phyloP scores from a whole-genome alignment of 768 basidiomycete species.

The Tubosaeta sp. region DNA sequence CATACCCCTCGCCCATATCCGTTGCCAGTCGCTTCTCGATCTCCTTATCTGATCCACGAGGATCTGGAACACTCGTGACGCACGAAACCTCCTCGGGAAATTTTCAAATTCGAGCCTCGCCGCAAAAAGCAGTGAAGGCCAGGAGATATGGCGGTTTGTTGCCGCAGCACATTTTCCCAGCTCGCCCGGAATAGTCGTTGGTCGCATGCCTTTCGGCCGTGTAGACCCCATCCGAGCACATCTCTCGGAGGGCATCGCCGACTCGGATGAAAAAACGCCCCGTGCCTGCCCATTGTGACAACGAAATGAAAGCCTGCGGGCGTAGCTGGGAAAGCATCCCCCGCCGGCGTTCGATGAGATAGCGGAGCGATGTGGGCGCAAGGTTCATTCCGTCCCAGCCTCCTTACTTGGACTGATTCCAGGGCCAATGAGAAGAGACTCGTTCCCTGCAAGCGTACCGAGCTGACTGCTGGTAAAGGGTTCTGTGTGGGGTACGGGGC shows the following conservation, averaged over 20 bases:
- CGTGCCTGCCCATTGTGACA: constrained; percentile 16
- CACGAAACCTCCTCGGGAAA: constrained; percentile 32
- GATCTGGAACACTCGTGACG: constrained; percentile 25
- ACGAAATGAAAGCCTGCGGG: constrained; percentile 14
- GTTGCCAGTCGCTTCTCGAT: constrained; percentile 21
- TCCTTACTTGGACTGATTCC: constrained; percentile 55
- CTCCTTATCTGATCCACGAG: constrained; percentile 35
- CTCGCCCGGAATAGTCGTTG: constrained; percentile 39
- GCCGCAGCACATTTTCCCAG: constrained; percentile 38
- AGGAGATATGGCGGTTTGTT: constrained; percentile 52
- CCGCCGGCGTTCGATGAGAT: constrained; percentile 46
- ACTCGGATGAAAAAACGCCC: constrained; percentile 8
- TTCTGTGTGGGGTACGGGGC: constrained; percentile 37
- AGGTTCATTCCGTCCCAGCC: constrained; percentile 73
- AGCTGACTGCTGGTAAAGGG: constrained; percentile 70
- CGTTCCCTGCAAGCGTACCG: constrained; percentile 62
- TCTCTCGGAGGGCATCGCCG: constrained; percentile 4
- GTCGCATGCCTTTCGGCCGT: constrained; percentile 28
- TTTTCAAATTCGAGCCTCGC: constrained; percentile 29
- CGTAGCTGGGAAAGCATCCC: constrained; percentile 7
- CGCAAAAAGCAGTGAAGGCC: constrained; percentile 40
- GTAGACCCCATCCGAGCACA: constrained; percentile 25
- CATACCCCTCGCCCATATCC: constrained; percentile 30
- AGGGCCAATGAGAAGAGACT: constrained; percentile 53
- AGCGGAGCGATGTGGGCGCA: constrained; percentile 52